Base-by-base conservation (phyloP, 169 alveolate species). In the Theileria orientalis region DNA sequence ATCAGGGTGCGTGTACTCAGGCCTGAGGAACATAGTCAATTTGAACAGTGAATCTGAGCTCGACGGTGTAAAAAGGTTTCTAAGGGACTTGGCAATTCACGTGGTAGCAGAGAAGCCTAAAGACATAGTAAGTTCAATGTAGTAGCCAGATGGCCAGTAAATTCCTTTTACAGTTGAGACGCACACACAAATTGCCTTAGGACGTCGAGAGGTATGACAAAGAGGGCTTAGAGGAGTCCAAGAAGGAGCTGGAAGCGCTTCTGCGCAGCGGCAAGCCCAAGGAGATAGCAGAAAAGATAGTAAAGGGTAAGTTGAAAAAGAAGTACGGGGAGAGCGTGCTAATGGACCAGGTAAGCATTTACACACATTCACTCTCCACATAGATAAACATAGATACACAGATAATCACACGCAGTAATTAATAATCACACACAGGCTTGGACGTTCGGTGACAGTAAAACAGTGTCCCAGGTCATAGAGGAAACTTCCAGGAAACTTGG, bases 301-400 rank as follows among this genome's bases (percentile, higher is more conserved):
- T 77, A 3, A 30, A 27, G 11, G 86, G 86, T 0, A 25, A 70
- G 30, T 37, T 77, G 25, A 30, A 74, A 32, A 77, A 77, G 59
- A 67, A 69, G 32, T 77, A 64, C 40, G 86, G 82, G n/a, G 80
- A 77, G 40, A 41, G 21, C 42, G 74, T 77, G 19, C 82, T 77
- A 14, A 57, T 69, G 69, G 86, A 77, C 32, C 86, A 77, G 79
- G 86, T 77, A 19, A 6, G 0, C 2, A 3, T 23, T 54, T 25
- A 54, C 14, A 54, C 63, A 54, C 63, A 9, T 13, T 13, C 14
- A 41, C 14, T 41, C 49, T 41, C 8, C 8, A 11, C n/a, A 13
- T 42, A 16, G 16, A 42, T 42, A 42, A 13, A 42, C 16, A 13
- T 13, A 42, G 52, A 42, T 13, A 16, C 16, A 42, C 13, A 42